Base-by-base conservation (phyloP, 2,329 filamentous ascomycete genomes). In the Talaromyces sp. region DNA sequence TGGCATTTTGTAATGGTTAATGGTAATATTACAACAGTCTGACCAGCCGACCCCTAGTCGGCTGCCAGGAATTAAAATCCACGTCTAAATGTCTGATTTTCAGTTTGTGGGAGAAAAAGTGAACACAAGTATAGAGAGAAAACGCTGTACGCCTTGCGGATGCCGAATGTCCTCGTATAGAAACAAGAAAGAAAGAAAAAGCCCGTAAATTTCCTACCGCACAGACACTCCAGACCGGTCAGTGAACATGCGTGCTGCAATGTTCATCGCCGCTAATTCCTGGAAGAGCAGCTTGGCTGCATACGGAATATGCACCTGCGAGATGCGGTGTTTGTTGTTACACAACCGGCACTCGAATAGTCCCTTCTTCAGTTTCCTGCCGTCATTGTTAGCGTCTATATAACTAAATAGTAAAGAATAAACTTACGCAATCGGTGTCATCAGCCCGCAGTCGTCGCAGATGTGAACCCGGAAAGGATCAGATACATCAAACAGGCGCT, bases 271-370 rank as follows among this genome's bases (percentile, higher is more conserved):
- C 73, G 93, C 91, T 68, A 99, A 81, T 81, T 99, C 95, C 81
- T 99, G 95, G 88, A 99, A 99, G 57, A 99, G 86, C 56, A 99
- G 84, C 81, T 99, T 99, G 64, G 95, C 95, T 2, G 95, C 95
- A 74, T 99, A 99, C 0, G 95, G 95, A 66, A 99, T 96, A 75
- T 98, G 92, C 61, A 99, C 90, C 77, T 99, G 95, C 5, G 93
- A 95, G 75, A 99, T 98, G 81, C 91, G 92, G 65, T 93, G 97
- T 85, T 98, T 98, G 84, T 99, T 99, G 82, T 96, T 95, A 85
- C 95, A 99, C 36, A 95, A 92, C 60, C 95, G 87, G 78, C 95
- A 99, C 77, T 98, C 93, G 74, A 98, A 98, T 30, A 92, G 91
- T 72, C 95, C 91, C 78, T 96, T 96, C 71, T 93, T 93, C 63